A percentile compares a stretch with the other conserved stretches of the same genome.
phyloP scores from a whole-genome alignment of 2,329 filamentous ascomycete genomes.

The Phyllosticta paracitricarpa region DNA sequence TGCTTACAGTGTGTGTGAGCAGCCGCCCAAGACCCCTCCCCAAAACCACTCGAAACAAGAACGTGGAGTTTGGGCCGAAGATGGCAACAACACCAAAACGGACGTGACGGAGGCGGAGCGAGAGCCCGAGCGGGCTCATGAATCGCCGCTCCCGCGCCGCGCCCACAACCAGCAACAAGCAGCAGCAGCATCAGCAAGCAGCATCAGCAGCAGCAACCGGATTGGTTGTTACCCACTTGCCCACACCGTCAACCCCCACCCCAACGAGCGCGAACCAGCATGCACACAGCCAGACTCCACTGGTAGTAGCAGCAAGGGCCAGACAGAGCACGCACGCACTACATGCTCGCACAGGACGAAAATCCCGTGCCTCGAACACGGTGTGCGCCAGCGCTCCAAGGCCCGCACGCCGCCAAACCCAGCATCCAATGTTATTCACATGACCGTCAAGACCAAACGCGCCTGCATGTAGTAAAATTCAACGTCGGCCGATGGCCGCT shows the following conservation, averaged over 20 bases:
- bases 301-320: neutral
- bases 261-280: neutral
- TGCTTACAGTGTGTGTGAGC: too few relatives aligned
- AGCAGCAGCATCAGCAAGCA: neutral
- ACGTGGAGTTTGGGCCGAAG: neutral
- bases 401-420: constrained; percentile 15
- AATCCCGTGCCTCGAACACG: constrained; percentile 9
- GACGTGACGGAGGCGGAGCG: neutral
- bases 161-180: neutral
- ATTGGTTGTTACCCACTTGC: neutral
- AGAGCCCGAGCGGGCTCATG: neutral
- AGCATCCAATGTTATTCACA: constrained; percentile 30
- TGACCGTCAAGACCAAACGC: constrained; percentile 24
- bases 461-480: constrained; percentile 30
- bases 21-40: too few relatives aligned
- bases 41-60: neutral
- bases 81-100: neutral
- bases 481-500: constrained; percentile 23
- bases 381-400: constrained; percentile 5
- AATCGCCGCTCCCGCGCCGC: neutral
- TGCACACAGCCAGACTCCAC: neutral
- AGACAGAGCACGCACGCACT: neutral
- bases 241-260: neutral
- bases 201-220: neutral
- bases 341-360: constrained; percentile 7